phyloP scores from a whole-genome alignment of 805 yeast genomes.

The Grigorovia yakushimaensis region DNA sequence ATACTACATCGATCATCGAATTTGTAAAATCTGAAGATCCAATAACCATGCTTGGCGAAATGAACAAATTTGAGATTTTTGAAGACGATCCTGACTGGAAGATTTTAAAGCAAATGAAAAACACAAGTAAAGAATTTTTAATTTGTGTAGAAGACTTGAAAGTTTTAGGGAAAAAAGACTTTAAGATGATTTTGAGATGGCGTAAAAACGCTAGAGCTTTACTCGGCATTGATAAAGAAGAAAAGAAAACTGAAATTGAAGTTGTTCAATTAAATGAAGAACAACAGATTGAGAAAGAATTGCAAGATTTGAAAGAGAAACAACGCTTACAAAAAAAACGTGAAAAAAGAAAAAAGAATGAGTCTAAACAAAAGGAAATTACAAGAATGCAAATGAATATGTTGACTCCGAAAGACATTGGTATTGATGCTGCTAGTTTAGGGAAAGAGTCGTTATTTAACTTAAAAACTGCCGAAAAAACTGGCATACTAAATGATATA shows the following conservation, averaged over 20 bases:
- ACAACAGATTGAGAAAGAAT: constrained; percentile 78
- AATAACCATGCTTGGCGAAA: constrained; percentile 67
- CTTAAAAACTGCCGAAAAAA: constrained; percentile 74
- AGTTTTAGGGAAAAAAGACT: constrained; percentile 90
- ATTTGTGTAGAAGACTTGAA: constrained; percentile 86
- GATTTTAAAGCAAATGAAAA: constrained; percentile 57
- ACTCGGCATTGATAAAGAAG: constrained; percentile 54
- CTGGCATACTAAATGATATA: constrained; percentile 68
- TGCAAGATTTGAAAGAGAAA: constrained; percentile 60
- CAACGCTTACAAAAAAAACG: constrained; percentile 63
- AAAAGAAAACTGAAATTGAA: constrained; percentile 42
- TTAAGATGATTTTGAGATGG: constrained; percentile 76
- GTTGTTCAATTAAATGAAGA: constrained; percentile 75
- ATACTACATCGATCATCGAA: constrained; percentile 65
- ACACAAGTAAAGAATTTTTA: constrained; percentile 67
- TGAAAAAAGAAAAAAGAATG: constrained; percentile 75
- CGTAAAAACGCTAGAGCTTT: constrained; percentile 75
- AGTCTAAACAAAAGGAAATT: constrained; percentile 76
- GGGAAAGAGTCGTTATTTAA: constrained; percentile 78
- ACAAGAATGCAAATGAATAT: constrained; percentile 91
- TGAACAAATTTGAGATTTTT: constrained; percentile 55
- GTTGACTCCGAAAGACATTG: constrained; percentile 86
- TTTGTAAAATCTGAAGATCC: constrained; percentile 79
- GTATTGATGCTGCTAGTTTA: constrained; percentile 79
- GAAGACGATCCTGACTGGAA: constrained; percentile 60